These are phyloP conservation scores for Dioscorea dumetorum DNA, from an alignment of 106 monocot genomes.

Conservation along the genomic window DNA sequence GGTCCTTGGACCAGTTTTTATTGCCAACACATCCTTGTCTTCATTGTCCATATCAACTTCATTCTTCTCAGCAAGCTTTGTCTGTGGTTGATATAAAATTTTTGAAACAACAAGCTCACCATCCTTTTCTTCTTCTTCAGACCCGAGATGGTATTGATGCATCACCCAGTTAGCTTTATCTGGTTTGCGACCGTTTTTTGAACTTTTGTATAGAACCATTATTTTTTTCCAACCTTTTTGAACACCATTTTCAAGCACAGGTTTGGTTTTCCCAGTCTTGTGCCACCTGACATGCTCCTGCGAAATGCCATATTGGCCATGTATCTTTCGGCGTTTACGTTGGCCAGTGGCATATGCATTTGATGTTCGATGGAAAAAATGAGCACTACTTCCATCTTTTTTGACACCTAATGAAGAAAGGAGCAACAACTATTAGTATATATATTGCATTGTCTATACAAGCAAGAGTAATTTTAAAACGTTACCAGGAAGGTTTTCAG, in stretches of 20 bases:
- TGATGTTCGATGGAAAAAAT: constrained; percentile 76
- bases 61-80: constrained; percentile 28
- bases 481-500: constrained; percentile 92
- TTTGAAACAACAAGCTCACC: constrained; percentile 85
- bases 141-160: constrained; percentile 95
- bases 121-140: constrained; percentile 81
- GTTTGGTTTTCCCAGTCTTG: constrained; percentile 88
- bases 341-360: constrained; percentile 81
- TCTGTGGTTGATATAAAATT: constrained; percentile 55
- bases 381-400: constrained; percentile 77
- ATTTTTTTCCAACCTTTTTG: constrained; percentile 91
- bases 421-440: background rate
- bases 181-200: constrained; percentile 48
- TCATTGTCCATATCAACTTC: constrained; percentile 7
- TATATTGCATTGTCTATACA: background rate
- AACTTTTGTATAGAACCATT: constrained; percentile 77
- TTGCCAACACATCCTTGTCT: constrained; percentile 14
- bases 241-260: constrained; percentile 60
- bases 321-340: constrained; percentile 78
- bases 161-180: constrained; percentile 91
- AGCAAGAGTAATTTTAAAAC: background rate
- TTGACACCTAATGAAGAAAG: constrained; percentile 48
- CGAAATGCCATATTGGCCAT: constrained; percentile 10
- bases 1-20: constrained; percentile 49
- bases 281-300: constrained; percentile 80